Evolutionary conservation across 352 stramenopile genomes (phyloP), one percentile per base, ranked within the genome.

Genomic region (Pythium phragmiticola): DNA sequence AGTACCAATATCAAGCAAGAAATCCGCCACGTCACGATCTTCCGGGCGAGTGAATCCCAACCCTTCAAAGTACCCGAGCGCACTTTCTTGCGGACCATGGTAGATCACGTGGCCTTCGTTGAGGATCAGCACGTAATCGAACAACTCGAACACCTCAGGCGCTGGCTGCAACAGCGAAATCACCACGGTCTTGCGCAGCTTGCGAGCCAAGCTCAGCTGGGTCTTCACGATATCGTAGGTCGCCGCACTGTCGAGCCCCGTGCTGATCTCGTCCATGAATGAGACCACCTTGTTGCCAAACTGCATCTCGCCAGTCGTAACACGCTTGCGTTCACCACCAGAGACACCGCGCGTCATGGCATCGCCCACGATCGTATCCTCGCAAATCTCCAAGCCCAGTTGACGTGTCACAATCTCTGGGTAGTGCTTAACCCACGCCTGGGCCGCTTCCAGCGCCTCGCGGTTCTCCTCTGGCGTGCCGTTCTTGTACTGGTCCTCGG

Each of bases 201-300:
- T 72, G 28, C 54, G 26, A 23, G 71, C 74, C 13, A 73, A 51
- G 51, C 74, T 63, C 6, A 49, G 68, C 9, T 94, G 53, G 5
- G 80, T 61, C 41, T 83, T 80, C 61, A 84, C 78, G 61, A 98
- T 97, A 57, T 97, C 89, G 65, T 54, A 69, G 12, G 63, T 47
- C 13, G 63, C 63, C 1, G 63, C 63, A 54, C 55, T 65, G 42
- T 69, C 90, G 13, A 98, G 74, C 7, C 92, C 92, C 23, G 87
- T 97, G 51, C 76, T 89, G 63, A 98, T 95, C 73, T 92, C 81
- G 72, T 98, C 90, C 63, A 78, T 79, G 49, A 89, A 84, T n/a
- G 80, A 57, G 16, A 95, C 76, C 19, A 65, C 70, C 55, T 72
- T 66, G 26, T 65, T 61, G 30, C 69, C 65, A 39, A 84, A 74